Conservation (phyloP, 164 flowering plant species). For the Magnolia sinica region DNA sequence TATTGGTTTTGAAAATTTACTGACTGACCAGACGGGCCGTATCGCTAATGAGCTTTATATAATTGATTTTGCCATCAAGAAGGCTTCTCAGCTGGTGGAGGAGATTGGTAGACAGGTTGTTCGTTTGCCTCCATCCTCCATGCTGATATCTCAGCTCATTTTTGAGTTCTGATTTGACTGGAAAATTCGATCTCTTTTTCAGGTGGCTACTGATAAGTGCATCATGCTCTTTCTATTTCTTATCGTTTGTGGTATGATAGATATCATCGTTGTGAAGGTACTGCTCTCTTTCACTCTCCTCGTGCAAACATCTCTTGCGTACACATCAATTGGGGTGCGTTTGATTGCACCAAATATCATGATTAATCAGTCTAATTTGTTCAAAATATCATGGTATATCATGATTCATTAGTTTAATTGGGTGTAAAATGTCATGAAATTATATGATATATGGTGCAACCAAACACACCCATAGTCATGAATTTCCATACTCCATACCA, state of each 20-base stretch:
- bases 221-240: constrained; percentile 86
- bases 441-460: not conserved
- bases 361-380: not conserved
- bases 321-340: not conserved
- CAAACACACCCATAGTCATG: not conserved
- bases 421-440: not conserved
- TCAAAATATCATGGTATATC: not conserved
- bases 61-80: constrained; percentile 90
- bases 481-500: not conserved
- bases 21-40: constrained; percentile 98
- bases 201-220: constrained; percentile 97
- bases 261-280: constrained; percentile 93
- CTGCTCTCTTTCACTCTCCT: constrained; percentile 12
- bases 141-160: not conserved
- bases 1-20: constrained; percentile 10
- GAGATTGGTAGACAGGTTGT: constrained; percentile 98
- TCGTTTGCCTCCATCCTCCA: not conserved
- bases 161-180: not conserved
- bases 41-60: constrained; percentile 90
- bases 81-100: constrained; percentile 94
- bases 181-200: not conserved
- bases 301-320: not conserved
- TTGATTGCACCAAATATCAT: no score
- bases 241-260: constrained; percentile 83
- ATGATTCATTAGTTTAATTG: not conserved